Base-by-base conservation (phyloP, 148 eudicot species). In the Amaranthus cruentus region DNA sequence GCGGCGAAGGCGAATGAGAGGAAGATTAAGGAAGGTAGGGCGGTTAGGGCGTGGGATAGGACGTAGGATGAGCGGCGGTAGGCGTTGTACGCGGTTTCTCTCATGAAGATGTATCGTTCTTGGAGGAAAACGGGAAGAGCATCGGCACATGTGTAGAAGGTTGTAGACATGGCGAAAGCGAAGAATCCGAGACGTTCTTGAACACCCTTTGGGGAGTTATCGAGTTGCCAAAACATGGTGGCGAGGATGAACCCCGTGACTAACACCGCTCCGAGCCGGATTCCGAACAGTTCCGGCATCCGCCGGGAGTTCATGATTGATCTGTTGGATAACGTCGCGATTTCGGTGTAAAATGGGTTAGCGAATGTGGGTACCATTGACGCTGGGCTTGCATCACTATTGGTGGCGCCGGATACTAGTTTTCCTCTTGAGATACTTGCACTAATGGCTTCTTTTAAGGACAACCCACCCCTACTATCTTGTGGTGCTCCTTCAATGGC, bases 171-270 rank as follows among this genome's bases (percentile, higher is more conserved):
- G 2, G 97, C 95, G 9, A 89, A 92, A 0, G 96, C 95, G 62
- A 90, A 88, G 71, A 92, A 92, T 0, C 92, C 95, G 7, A 92
- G 76, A 4, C 98, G 77, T 7, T 93, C 98, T 49, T 91, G 97
- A 3, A 89, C 87, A 1, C 98, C 98, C 70, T 87, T 93, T 0
- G 98, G 98, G 2, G 97, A 89, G 64, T 84, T 77, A 21, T 93
- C 98, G 1, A 93, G 90, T 4, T 77, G 79, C 98, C 98, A 93
- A 67, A 91, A 93, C 82, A 91, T 77, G 6, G 98, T 93, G 42
- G 98, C 98, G 0, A 93, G 81, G 60, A 93, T 93, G 75, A 93
- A 93, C 0, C 98, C 92, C 0, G 98, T 93, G 10, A 93, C 90
- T 50, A 89, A 14, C 0, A 91, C 88, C 0, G 95, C 88, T 1